These are phyloP conservation scores for Boeremia lycopersici DNA, from an alignment of 2,329 filamentous ascomycete species.

Conservation along the genomic window DNA sequence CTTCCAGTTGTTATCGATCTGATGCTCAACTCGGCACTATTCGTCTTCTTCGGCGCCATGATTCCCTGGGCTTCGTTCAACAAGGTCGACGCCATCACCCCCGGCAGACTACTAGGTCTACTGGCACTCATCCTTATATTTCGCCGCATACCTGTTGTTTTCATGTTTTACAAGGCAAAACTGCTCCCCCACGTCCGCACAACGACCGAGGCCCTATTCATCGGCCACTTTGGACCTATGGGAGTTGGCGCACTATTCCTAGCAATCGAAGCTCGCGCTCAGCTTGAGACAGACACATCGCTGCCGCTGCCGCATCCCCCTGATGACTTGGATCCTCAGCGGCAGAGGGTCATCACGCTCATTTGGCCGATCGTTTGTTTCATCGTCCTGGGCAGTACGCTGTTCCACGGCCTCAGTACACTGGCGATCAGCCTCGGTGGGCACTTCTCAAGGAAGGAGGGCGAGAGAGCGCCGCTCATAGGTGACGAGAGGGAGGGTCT, in stretches of 20 bases:
- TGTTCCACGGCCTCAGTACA: constrained; percentile 62
- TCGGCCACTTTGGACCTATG: constrained; percentile 64
- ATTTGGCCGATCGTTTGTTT: constrained; percentile 63
- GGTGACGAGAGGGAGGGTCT: constrained; percentile 58
- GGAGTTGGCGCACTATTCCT: constrained; percentile 63
- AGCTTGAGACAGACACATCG: constrained; percentile 58
- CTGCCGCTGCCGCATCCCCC: constrained; percentile 54
- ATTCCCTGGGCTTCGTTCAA: constrained; percentile 58
- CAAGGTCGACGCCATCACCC: constrained; percentile 45
- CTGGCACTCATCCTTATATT: constrained; percentile 58
- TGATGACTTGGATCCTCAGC: constrained; percentile 36
- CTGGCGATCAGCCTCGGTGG: constrained; percentile 56
- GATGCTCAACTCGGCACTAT: constrained; percentile 62
- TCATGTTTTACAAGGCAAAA: constrained; percentile 52
- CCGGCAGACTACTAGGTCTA: constrained; percentile 52
- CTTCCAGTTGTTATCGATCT: constrained; percentile 60
- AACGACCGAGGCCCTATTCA: constrained; percentile 60
- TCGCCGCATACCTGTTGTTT: constrained; percentile 59
- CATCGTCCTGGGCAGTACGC: constrained; percentile 59
- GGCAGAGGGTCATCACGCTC: constrained; percentile 50
- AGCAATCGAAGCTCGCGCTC: constrained; percentile 60
- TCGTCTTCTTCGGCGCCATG: constrained; percentile 62
- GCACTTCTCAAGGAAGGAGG: constrained; percentile 54
- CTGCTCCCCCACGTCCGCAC: constrained; percentile 56
- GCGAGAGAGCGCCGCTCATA: constrained; percentile 57